Conservation (phyloP, 306 rosid genomes). For the Quillaja saponaria region DNA sequence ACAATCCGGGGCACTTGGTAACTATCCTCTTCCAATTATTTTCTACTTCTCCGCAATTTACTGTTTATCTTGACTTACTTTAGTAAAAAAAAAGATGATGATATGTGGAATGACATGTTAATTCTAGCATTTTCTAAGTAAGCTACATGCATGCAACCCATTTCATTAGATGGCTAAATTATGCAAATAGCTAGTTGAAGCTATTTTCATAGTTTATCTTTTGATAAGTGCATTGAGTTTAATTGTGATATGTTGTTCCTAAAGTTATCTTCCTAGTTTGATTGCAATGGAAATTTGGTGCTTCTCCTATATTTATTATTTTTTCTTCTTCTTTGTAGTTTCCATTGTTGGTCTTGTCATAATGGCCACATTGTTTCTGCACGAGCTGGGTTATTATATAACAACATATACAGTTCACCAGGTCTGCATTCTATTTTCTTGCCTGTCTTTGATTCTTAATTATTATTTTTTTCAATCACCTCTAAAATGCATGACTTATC, state of each 20-base stretch:
- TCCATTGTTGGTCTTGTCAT: conserved; percentile 71
- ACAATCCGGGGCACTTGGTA: conserved; percentile 96
- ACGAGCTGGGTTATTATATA: conserved; percentile 89
- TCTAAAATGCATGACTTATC: not conserved
- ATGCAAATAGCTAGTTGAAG: too few species aligned
- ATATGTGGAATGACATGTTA: too few species aligned
- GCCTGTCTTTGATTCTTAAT: not conserved
- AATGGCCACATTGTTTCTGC: conserved; percentile 81
- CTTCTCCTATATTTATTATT: not conserved
- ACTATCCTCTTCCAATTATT: not conserved
- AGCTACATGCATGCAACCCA: too few species aligned
- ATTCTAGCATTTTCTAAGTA: too few species aligned
- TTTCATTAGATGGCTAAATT: too few species aligned
- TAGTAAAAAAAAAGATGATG: too few species aligned
- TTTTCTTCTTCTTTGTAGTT: conserved; percentile 41
- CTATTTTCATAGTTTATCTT: not conserved
- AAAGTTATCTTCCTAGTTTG: not conserved
- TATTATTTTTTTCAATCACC: not conserved
- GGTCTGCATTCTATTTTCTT: conserved; percentile 47
- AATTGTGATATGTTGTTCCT: not conserved
- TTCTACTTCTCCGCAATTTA: not conserved
- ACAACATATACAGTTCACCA: conserved; percentile 79
- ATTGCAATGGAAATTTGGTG: not conserved
- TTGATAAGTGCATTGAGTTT: not conserved
- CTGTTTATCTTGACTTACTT: not conserved